A percentile compares a stretch with the other conserved stretches of the same genome.
Evolutionary conservation across 2,329 filamentous ascomycete species (phyloP).

Genomic region (Fusarium caatingaense): DNA sequence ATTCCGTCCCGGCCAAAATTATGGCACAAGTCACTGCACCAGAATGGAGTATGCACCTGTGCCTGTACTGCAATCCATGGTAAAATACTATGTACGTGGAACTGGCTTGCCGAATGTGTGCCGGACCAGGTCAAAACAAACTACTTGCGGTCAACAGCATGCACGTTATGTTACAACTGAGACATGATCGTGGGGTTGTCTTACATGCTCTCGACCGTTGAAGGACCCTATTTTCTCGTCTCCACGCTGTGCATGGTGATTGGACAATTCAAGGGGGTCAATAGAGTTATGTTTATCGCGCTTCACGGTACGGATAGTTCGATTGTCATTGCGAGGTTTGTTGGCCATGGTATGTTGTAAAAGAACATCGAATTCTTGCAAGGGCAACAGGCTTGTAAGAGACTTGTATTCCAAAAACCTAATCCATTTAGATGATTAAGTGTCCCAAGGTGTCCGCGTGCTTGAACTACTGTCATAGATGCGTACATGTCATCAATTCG

Average conservation of each 20-base stretch:
- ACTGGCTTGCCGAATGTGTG: constrained; percentile 4
- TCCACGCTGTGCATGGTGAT: constrained; percentile 25
- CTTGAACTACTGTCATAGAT: neutral
- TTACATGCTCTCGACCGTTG: constrained; percentile 24
- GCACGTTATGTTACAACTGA: constrained; percentile 16
- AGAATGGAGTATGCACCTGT: neutral
- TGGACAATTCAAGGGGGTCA: constrained; percentile 23
- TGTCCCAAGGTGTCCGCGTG: neutral
- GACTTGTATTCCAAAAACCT: neutral
- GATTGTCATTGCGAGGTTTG: neutral
- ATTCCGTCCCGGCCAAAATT: constrained; percentile 3
- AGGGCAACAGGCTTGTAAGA: neutral
- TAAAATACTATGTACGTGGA: neutral
- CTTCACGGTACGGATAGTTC: neutral
- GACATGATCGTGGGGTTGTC: constrained; percentile 20
- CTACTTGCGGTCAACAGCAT: constrained; percentile 16
- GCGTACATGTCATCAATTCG: neutral
- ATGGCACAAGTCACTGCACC: neutral
- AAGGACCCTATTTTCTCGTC: constrained; percentile 24
- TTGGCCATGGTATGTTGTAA: neutral
- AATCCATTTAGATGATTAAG: neutral
- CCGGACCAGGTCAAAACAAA: constrained; percentile 9
- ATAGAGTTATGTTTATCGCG: neutral
- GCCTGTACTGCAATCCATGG: neutral
- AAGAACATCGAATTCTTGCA: neutral